Conservation (phyloP, 148 eudicot genomes). For the Polygonum aviculare region DNA sequence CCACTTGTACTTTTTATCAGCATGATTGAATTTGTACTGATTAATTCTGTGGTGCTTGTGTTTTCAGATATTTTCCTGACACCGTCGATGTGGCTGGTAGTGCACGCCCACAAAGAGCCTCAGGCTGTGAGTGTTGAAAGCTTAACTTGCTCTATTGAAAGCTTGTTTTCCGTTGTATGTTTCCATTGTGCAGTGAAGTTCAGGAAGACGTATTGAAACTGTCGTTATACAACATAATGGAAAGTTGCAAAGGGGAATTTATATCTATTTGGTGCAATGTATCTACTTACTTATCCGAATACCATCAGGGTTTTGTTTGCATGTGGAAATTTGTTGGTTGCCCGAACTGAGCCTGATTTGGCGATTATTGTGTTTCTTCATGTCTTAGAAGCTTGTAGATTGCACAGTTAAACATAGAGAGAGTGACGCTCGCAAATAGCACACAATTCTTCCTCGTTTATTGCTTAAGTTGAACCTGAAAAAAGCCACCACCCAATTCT, state of each 20-base stretch:
- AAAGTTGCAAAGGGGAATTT: background rate
- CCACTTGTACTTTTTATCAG: background rate
- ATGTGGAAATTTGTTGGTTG: background rate
- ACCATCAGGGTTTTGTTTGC: background rate
- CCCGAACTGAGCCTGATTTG: background rate
- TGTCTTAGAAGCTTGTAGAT: too few relatives aligned
- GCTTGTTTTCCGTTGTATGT: background rate
- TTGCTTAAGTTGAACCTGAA: too few relatives aligned
- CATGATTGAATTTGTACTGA: background rate
- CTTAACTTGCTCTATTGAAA: background rate
- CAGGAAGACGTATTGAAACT: background rate
- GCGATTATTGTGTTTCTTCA: too few relatives aligned
- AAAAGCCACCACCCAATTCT: too few relatives aligned
- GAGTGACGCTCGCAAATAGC: background rate
- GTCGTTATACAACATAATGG: background rate
- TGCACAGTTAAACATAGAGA: too few relatives aligned
- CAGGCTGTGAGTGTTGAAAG: conserved; percentile 60
- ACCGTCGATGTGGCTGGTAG: conserved; percentile 56
- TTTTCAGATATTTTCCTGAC: conserved; percentile 49
- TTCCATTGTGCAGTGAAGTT: conserved; percentile 6
- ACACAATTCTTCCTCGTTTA: too few relatives aligned
- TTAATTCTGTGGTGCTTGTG: background rate
- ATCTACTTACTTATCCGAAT: background rate
- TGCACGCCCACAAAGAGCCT: conserved; percentile 39
- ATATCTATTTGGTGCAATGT: background rate